Percentiles rank a stretch among this genome's conserved stretches.
Evolutionary conservation across 2,329 filamentous ascomycete species (phyloP).

Genomic region (Parastagonospora nodorum): DNA sequence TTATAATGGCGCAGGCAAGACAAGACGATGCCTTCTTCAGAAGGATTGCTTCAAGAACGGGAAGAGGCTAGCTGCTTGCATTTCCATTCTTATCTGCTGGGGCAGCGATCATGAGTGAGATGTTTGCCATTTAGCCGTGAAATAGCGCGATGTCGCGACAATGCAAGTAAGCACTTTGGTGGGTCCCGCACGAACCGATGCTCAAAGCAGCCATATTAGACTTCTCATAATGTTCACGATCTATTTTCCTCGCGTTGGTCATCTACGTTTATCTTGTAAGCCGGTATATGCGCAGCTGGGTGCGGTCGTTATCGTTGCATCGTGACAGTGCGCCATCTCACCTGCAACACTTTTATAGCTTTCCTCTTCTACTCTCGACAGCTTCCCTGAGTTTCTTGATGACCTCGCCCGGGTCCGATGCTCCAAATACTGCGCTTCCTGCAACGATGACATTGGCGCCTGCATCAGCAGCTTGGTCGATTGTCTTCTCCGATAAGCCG

Average conservation of each 20-base stretch:
- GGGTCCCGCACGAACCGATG: no score
- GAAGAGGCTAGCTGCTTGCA: no score
- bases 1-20: no score
- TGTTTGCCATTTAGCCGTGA: no score
- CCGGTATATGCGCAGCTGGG: background rate
- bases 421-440: slow-evolving; percentile 93
- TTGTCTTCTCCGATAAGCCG: slow-evolving; percentile 83
- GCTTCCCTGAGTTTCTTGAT: slow-evolving; percentile 80
- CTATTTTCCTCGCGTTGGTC: background rate
- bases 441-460: slow-evolving; percentile 98
- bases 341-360: slow-evolving; percentile 25
- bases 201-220: no score
- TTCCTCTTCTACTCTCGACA: slow-evolving; percentile 67
- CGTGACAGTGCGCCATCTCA: background rate
- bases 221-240: background rate
- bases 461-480: slow-evolving; percentile 91
- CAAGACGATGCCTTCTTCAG: no score
- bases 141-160: no score
- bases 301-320: background rate
- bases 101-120: no score
- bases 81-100: no score
- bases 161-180: no score
- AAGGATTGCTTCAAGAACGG: no score
- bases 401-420: slow-evolving; percentile 83
- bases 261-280: slow-evolving; percentile 4